phyloP scores from a whole-genome alignment of 164 flowering plant genomes.

The Magnolia kwangsiensis region DNA sequence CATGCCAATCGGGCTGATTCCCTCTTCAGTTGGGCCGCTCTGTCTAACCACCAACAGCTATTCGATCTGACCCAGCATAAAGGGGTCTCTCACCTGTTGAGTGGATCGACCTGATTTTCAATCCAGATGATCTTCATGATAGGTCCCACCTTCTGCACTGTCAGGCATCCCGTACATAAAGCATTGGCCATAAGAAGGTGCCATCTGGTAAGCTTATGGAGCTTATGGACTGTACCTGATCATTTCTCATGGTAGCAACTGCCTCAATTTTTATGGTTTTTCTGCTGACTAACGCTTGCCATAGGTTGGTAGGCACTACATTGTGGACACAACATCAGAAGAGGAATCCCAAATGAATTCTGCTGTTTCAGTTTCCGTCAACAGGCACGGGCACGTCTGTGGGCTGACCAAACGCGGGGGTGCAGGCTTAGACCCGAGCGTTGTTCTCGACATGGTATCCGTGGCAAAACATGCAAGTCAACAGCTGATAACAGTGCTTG shows the following conservation, averaged over 20 bases:
- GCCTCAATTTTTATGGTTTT: neutral
- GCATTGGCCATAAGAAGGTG: neutral
- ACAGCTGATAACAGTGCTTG: slow-evolving; percentile 62
- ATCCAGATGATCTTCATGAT: neutral
- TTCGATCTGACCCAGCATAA: neutral
- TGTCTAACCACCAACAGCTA: no score
- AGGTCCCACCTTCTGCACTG: neutral
- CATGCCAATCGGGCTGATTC: no score
- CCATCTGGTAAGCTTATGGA: neutral
- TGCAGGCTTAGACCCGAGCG: slow-evolving; percentile 83
- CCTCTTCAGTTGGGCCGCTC: neutral
- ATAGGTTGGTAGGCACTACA: slow-evolving; percentile 84
- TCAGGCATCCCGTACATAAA: neutral
- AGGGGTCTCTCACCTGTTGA: neutral
- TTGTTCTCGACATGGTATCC: slow-evolving; percentile 88
- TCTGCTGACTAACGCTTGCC: neutral
- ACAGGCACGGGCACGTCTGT: slow-evolving; percentile 68
- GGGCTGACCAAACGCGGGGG: slow-evolving; percentile 85
- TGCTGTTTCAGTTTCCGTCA: slow-evolving; percentile 78
- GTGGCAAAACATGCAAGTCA: slow-evolving; percentile 77
- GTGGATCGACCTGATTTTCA: neutral
- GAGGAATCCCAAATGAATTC: slow-evolving; percentile 98
- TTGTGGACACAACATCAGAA: slow-evolving; percentile 84
- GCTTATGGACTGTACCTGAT: neutral
- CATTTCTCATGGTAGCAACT: neutral